A percentile compares a stretch with the other conserved stretches of the same genome.
These are phyloP conservation scores for Lophiostoma macrostomum DNA, from an alignment of 495 filamentous ascomycete species.

Conservation along the genomic window DNA sequence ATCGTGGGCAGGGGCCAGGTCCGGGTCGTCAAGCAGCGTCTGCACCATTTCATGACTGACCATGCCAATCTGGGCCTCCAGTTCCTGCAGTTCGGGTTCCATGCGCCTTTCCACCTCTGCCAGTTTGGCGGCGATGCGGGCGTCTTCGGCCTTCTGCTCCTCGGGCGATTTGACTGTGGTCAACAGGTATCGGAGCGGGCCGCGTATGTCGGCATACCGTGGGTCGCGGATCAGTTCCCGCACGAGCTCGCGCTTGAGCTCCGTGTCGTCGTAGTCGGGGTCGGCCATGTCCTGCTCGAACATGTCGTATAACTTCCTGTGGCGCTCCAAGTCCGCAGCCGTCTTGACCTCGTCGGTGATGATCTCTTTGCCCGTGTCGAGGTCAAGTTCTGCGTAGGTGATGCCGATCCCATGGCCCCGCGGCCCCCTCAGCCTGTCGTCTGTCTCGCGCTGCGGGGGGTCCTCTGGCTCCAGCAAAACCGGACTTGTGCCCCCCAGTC, in stretches of 20 bases:
- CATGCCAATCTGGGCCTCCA: not conserved
- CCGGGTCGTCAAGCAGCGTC: constrained; percentile 19
- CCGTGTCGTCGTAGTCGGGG: constrained; percentile 24
- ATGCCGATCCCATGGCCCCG: not conserved
- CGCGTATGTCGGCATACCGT: constrained; percentile 9
- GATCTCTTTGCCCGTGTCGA: not conserved
- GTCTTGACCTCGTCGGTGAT: not conserved
- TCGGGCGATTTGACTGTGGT: not conserved
- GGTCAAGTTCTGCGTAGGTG: not conserved
- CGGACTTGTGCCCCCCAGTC: too few species aligned
- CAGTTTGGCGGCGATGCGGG: too few species aligned
- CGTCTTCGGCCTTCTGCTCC: constrained; percentile 2
- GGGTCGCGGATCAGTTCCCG: constrained; percentile 19
- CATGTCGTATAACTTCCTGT: constrained; percentile 4
- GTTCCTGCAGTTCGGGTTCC: constrained; percentile 6
- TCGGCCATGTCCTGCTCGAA: constrained; percentile 8
- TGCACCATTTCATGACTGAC: constrained; percentile 3
- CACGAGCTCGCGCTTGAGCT: constrained; percentile 7
- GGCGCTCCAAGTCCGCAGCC: not conserved
- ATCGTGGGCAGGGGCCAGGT: not conserved
- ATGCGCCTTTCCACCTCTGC: constrained; percentile 2
- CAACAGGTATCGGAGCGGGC: constrained; percentile 9
- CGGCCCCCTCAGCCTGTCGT: not conserved
- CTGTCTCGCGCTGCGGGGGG: not conserved
- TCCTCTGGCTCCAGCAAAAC: too few species aligned